Base-by-base conservation (phyloP, 345 rosid genomes). In the Clausena lansium region DNA sequence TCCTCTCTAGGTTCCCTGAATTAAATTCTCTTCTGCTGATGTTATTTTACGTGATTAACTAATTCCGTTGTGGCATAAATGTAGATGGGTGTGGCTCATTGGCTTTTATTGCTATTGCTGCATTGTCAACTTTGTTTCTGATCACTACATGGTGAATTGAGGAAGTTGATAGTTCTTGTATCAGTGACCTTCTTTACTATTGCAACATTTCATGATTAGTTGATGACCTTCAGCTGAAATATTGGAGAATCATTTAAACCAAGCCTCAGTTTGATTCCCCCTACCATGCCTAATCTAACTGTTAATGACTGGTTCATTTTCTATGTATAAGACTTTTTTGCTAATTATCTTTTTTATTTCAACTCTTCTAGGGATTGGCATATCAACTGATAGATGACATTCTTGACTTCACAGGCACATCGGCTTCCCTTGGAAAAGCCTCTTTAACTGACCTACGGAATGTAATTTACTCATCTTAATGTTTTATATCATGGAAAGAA, bases 361-460 rank as follows among this genome's bases (percentile, higher is more conserved):
- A 50, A 67, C 47, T 52, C 65, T 77, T 79, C 15, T 90, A 92
- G 98, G 99, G 98, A n/a, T 86, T 96, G 85, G 93, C 99, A 50
- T 96, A 84, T 85, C 98, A 96, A 77, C 78, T 94, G 84, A 90
- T 91, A 81, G 99, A 96, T 67, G 98, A 92, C 25, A 89, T 96
- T 75, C 98, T 96, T 57, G 98, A 92, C 85, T 96, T 90, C 88
- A 94, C 94, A 0, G 97, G 97, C 85, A 96, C 98, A 36, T 88
- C 95, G 19, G 85, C 98, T 59, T 94, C 95, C 55, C 93, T 96
- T 14, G 98, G 98, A 74, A 96, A 94, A 88, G 99, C 93, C 76
- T 86, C 99, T 67, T 86, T 91, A 58, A 85, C 98, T 1, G 97
- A 92, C 81, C 90, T 94, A 35, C 88, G 83, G 47, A 97, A 89